Percentiles rank a stretch among this genome's conserved stretches.
phyloP scores from a whole-genome alignment of 2,329 filamentous ascomycete species.

The Didymella exigua region DNA sequence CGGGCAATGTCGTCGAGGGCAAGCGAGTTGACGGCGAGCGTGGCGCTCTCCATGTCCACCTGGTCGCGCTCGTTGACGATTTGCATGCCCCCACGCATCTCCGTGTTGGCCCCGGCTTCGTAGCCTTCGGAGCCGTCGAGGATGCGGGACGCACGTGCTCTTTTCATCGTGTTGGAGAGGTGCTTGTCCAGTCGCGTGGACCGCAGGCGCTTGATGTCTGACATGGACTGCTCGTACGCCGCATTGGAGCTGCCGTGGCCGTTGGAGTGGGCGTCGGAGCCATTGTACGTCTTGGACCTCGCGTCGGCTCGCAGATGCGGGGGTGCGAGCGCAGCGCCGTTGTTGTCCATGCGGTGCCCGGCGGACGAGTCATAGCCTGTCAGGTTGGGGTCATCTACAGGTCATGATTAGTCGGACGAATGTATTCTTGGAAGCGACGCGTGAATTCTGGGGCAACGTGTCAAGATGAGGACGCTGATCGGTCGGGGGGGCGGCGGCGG shows the following conservation, averaged over 20 bases:
- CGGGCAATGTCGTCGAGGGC: constrained; percentile 95
- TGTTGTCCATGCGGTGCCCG: constrained; percentile 62
- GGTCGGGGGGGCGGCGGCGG: constrained; percentile 20
- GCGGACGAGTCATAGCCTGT: constrained; percentile 70
- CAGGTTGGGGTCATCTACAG: constrained; percentile 69
- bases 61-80: constrained; percentile 82
- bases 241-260: constrained; percentile 61
- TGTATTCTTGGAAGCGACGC: constrained; percentile 37
- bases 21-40: constrained; percentile 88
- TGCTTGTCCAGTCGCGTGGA: constrained; percentile 95
- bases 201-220: constrained; percentile 87
- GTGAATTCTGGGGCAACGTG: constrained; percentile 37
- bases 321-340: constrained; percentile 55
- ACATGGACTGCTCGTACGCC: constrained; percentile 93
- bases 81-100: constrained; percentile 66
- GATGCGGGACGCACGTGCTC: constrained; percentile 86
- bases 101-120: constrained; percentile 71
- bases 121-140: constrained; percentile 84
- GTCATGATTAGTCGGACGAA: constrained; percentile 39
- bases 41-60: constrained; percentile 75
- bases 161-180: constrained; percentile 88
- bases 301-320: constrained; percentile 67
- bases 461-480: constrained; percentile 40
- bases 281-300: constrained; percentile 75
- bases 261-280: constrained; percentile 60